Conservation (phyloP, 2,329 filamentous ascomycete species). For the Aspergillus candidus region DNA sequence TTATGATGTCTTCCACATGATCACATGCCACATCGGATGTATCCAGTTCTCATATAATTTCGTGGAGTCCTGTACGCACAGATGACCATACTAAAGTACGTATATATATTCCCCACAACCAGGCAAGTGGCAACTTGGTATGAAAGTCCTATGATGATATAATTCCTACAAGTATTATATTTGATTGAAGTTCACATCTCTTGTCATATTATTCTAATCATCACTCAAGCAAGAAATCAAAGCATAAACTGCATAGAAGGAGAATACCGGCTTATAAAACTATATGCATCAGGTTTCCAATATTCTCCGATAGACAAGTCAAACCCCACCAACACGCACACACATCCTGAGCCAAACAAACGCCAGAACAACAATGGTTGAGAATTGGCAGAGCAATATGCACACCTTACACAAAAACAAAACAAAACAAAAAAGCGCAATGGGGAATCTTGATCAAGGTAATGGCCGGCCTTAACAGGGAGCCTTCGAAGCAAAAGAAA, state of each 20-base stretch:
- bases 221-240: not conserved
- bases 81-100: no score
- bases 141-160: no score
- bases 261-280: not conserved
- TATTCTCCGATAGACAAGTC: not conserved
- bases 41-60: no score
- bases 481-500: not conserved
- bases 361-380: no score
- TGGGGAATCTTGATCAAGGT: conserved; percentile 4
- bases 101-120: no score
- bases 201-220: conserved; percentile 10
- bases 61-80: no score
- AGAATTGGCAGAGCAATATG: not conserved
- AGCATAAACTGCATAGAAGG: not conserved
- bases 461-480: no score
- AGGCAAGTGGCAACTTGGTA: no score
- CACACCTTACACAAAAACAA: conserved; percentile 2
- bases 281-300: not conserved
- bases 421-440: conserved; percentile 11
- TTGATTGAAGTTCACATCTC: conserved; percentile 4
- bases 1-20: no score
- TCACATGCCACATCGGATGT: no score
- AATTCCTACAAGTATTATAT: no score
- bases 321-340: not conserved
- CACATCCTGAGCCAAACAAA: no score